Evolutionary conservation across 768 basidiomycete species (phyloP).

Genomic region (Imleria badia): DNA sequence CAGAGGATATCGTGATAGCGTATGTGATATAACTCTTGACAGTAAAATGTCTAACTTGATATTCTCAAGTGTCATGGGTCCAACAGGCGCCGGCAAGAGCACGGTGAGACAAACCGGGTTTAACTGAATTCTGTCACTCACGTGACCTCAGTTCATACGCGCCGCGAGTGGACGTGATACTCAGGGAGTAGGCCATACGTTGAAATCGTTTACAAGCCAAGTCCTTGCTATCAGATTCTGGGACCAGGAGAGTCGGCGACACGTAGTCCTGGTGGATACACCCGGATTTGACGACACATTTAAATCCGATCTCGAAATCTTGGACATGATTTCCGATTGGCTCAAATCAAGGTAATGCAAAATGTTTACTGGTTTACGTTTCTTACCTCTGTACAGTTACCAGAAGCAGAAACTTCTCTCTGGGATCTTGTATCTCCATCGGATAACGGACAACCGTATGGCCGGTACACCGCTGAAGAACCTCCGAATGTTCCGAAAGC

Average conservation of each 20-base stretch:
- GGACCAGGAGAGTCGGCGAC: background rate
- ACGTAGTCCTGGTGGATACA: slow-evolving; percentile 25
- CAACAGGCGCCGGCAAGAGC: slow-evolving; percentile 18
- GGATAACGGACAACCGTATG: slow-evolving; percentile 40
- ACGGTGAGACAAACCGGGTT: slow-evolving; percentile 2
- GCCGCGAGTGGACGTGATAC: background rate
- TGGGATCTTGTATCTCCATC: slow-evolving; percentile 40
- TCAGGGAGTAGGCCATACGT: slow-evolving; percentile 3
- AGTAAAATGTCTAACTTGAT: background rate
- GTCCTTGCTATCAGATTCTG: slow-evolving; percentile 5
- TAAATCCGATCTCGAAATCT: slow-evolving; percentile 11
- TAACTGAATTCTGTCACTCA: background rate
- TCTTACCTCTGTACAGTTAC: slow-evolving; percentile 9
- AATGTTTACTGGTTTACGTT: background rate
- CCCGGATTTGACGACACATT: slow-evolving; percentile 24
- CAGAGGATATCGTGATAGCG: too few relatives aligned
- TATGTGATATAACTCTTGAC: background rate
- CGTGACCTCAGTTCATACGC: slow-evolving; percentile 8
- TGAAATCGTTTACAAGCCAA: slow-evolving; percentile 12
- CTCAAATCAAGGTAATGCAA: slow-evolving; percentile 9
- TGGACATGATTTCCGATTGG: slow-evolving; percentile 16
- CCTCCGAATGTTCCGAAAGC: slow-evolving; percentile 31
- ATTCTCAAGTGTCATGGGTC: slow-evolving; percentile 17
- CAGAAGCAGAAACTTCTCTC: slow-evolving; percentile 19
- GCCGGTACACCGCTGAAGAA: slow-evolving; percentile 34